Evolutionary conservation across 352 stramenopile species (phyloP).

Genomic region (Thalassiosira pacifica): DNA sequence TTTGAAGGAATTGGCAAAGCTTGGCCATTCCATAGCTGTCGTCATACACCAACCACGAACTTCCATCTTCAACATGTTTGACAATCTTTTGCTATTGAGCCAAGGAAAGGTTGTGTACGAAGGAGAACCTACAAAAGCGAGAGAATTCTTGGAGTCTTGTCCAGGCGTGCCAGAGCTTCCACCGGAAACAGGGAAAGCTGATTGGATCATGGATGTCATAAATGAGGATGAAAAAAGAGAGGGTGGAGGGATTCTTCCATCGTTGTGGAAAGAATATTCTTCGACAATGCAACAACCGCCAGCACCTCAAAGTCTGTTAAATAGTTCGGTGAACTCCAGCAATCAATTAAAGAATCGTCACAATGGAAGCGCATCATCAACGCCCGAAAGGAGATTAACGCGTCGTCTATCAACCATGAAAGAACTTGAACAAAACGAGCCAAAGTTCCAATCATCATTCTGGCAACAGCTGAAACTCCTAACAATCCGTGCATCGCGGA

Average conservation of each 20-base stretch:
- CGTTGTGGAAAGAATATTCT: conserved; percentile 24
- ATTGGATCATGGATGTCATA: conserved; percentile 86
- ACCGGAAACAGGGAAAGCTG: conserved; percentile 73
- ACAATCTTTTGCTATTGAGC: conserved; percentile 89
- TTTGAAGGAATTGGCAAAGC: conserved; percentile 90
- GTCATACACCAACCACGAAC: conserved; percentile 93
- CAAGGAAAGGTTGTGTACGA: conserved; percentile 89
- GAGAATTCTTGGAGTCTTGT: conserved; percentile 68
- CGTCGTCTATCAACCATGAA: conserved; percentile 41
- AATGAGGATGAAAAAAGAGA: conserved; percentile 69
- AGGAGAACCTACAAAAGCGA: conserved; percentile 67
- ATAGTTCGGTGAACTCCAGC: too few species aligned
- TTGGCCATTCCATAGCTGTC: conserved; percentile 89
- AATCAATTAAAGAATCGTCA: conserved; percentile 28
- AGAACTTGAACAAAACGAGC: conserved; percentile 48
- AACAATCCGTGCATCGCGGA: conserved; percentile 65
- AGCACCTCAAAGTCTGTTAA: neutral
- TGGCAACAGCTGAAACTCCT: conserved; percentile 70
- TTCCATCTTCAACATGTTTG: conserved; percentile 91
- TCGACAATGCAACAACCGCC: conserved; percentile 14
- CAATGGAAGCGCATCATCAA: conserved; percentile 11
- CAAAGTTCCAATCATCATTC: conserved; percentile 70
- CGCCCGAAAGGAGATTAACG: neutral
- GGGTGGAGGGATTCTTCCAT: conserved; percentile 14
- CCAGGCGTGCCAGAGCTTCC: conserved; percentile 45